A percentile compares a stretch with the other conserved stretches of the same genome.
These are phyloP conservation scores for Cutaneotrichosporon dermatis DNA, from an alignment of 1,284 basidiomycete genomes.

Conservation along the genomic window DNA sequence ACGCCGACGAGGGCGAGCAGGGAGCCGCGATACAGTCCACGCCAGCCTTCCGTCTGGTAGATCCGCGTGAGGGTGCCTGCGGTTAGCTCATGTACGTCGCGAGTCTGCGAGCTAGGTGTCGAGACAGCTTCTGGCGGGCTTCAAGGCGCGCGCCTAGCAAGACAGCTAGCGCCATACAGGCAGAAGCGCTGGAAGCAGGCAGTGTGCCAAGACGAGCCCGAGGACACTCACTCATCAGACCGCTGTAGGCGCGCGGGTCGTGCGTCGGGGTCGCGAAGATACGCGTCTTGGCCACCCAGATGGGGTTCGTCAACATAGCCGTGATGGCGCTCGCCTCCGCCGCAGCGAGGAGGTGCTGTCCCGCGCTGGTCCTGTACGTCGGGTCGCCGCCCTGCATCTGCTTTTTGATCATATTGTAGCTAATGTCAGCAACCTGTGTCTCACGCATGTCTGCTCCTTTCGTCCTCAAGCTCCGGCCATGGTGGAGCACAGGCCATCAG, in stretches of 20 bases:
- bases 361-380: slow-evolving; percentile 59
- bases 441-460: no score
- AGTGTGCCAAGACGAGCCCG: no score
- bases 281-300: slow-evolving; percentile 97
- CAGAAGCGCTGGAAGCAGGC: no score
- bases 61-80: slow-evolving; percentile 46
- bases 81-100: no score
- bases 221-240: slow-evolving; percentile 64
- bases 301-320: slow-evolving; percentile 92
- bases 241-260: slow-evolving; percentile 67
- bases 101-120: no score
- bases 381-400: slow-evolving; percentile 51
- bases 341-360: slow-evolving; percentile 80
- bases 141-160: no score
- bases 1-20: slow-evolving; percentile 87
- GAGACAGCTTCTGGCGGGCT: no score
- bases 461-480: no score
- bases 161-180: no score
- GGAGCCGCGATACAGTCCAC: slow-evolving; percentile 83
- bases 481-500: no score
- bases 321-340: slow-evolving; percentile 93
- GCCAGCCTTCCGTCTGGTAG: slow-evolving; percentile 66
- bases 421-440: slow-evolving; percentile 38
- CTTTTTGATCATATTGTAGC: slow-evolving; percentile 93
- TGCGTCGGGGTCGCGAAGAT: slow-evolving; percentile 81